Percentiles rank a stretch among this genome's conserved stretches.
Conservation (phyloP, 2,329 filamentous ascomycete genomes). For the Penicillium thymicola region DNA sequence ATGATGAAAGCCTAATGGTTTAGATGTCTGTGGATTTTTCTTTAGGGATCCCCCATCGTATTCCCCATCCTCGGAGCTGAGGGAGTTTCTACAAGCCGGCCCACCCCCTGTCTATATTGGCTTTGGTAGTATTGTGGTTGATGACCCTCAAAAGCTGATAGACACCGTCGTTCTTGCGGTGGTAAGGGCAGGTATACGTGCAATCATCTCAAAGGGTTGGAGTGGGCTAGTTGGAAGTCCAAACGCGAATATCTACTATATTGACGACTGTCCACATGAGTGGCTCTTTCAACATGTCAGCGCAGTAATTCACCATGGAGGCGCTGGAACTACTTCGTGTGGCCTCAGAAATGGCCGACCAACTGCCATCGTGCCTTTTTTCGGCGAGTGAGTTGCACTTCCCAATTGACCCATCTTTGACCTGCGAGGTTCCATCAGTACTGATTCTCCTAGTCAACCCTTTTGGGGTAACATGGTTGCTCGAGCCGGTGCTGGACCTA, state of each 20-base stretch:
- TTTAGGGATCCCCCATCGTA: constrained; percentile 41
- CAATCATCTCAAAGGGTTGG: constrained; percentile 56
- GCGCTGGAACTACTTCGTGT: constrained; percentile 57
- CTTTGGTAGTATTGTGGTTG: constrained; percentile 56
- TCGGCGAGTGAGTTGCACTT: constrained; percentile 46
- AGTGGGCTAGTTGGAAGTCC: constrained; percentile 44
- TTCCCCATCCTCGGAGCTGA: constrained; percentile 40
- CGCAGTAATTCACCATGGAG: constrained; percentile 58
- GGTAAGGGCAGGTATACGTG: constrained; percentile 46
- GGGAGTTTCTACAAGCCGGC: constrained; percentile 46
- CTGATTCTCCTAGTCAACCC: constrained; percentile 37
- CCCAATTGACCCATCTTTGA: too few species aligned
- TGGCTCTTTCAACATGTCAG: constrained; percentile 58
- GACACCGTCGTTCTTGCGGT: constrained; percentile 50
- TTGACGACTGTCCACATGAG: constrained; percentile 57
- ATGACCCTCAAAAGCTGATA: constrained; percentile 47
- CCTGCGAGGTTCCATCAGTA: too few species aligned
- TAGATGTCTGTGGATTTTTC: constrained; percentile 47
- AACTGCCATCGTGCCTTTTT: constrained; percentile 56
- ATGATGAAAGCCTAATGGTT: not conserved
- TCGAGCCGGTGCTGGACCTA: constrained; percentile 48
- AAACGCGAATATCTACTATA: constrained; percentile 44
- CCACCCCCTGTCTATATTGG: constrained; percentile 55
- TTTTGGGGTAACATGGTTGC: constrained; percentile 56
- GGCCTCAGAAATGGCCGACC: constrained; percentile 52